A percentile compares a stretch with the other conserved stretches of the same genome.
Conservation (phyloP, 2,329 filamentous ascomycete genomes). For the Lecanicillium sp. region DNA sequence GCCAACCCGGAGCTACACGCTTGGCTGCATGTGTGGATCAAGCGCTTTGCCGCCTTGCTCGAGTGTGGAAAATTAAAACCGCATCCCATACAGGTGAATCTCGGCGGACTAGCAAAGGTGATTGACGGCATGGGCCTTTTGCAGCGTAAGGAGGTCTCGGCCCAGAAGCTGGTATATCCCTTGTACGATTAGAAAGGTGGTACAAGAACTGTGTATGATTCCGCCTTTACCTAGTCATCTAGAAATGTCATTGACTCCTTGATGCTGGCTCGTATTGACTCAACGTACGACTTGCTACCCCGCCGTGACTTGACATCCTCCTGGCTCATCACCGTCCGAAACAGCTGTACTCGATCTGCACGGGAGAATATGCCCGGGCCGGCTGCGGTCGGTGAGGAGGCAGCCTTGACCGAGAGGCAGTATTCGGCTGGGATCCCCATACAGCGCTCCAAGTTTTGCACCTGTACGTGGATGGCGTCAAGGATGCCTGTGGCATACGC, state of each 20-base stretch:
- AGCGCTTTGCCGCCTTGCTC: not conserved
- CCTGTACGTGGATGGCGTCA: constrained; percentile 14
- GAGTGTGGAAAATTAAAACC: not conserved
- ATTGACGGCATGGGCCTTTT: not conserved
- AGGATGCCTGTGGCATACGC: constrained; percentile 14
- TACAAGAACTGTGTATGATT: not conserved
- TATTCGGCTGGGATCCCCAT: constrained; percentile 15
- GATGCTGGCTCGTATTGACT: constrained; percentile 16
- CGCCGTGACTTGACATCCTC: constrained; percentile 14
- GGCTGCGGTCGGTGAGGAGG: constrained; percentile 4
- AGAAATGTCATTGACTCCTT: constrained; percentile 13
- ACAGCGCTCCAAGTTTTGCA: constrained; percentile 13
- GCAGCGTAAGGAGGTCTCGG: not conserved
- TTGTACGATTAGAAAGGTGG: too few relatives aligned
- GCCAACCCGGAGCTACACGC: too few relatives aligned
- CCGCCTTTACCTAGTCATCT: constrained; percentile 8
- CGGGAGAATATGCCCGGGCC: constrained; percentile 10
- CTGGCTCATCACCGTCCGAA: constrained; percentile 13
- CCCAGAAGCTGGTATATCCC: constrained; percentile 1
- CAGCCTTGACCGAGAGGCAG: constrained; percentile 12
- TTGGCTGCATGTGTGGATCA: too few relatives aligned
- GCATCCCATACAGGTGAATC: constrained; percentile 1
- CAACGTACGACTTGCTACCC: constrained; percentile 14
- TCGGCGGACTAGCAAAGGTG: not conserved
- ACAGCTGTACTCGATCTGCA: constrained; percentile 13